Evolutionary conservation across 148 eudicot genomes (phyloP), one percentile per base, ranked within the genome.

Genomic region (Vaccinium vitisidaea): DNA sequence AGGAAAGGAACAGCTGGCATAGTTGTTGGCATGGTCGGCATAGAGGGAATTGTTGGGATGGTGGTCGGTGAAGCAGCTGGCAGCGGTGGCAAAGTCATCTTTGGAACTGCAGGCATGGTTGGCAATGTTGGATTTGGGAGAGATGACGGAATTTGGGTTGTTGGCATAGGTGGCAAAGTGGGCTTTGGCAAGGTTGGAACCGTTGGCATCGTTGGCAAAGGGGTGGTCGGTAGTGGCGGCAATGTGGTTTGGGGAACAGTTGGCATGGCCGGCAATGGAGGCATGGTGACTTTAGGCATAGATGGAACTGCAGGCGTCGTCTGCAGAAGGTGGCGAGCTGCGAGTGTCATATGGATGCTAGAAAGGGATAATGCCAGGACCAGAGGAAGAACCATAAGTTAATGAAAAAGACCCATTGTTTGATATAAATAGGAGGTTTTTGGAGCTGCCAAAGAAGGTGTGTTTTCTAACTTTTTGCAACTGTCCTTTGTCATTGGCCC

Each of bases 121-220:
- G 54, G 78, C 53, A 75, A 2, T 9, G 78, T 75, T 8, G 78
- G 78, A 19, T 75, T 46, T 75, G 86, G 86, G 77, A 84, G 7
- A 14, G 77, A 49, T 8, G 86, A 55, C 13, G 80, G 77, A 23
- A 48, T 54, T 3, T 49, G 79, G 54, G 18, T 18, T 48, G 25
- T 84, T n/a, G 77, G 86, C 13, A 77, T 1, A 39, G 85, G 7
- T 2, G 82, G 85, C 74, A 84, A 25, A 46, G 81, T 30, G 19
- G 85, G 77, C 46, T 39, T 74, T 74, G 52, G 85, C 80, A 77
- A 79, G 15, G 81, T 36, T 56, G 82, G 82, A 9, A 9, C 27
- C 0, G 52, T 1, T 25, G 18, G 12, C 65, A 59, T 55, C 14
- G 84, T 9, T 0, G 83, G 86, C 74, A 85, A 13, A 36, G 79